Base-by-base conservation (phyloP, 441 rosid species). In the Sinapis alba region DNA sequence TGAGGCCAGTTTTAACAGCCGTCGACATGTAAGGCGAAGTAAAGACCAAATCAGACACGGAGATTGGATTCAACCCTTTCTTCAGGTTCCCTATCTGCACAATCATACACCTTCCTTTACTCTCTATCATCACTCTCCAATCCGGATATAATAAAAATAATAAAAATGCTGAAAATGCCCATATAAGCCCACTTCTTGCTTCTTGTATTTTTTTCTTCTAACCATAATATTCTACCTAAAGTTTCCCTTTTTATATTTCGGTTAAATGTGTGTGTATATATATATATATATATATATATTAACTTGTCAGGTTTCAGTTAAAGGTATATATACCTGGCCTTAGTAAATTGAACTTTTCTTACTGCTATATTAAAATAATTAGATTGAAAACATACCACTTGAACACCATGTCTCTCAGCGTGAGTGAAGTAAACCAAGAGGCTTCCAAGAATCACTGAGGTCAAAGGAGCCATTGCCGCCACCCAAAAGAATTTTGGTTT, bases 391-490 rank as follows among this genome's bases (percentile, higher is more conserved):
- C 62, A 51, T 71, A 93, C 98, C 96, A 91, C 99, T 87, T 88
- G 88, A 73, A 93, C 94, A 13, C 96, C 99, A 78, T 90, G 98
- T 58, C 62, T 88, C 80, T 95, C 97, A 26, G 98, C 97, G 28
- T 91, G 95, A 36, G 95, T 83, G 77, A 95, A 66, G 71, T 86
- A 91, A 71, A 89, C 97, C 18, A 95, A 87, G 11, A 93, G 72
- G 76, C 97, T 95, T 68, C 95, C 99, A 67, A 95, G 76, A 36
- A 93, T 72, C 27, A 95, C 95, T 1, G 97, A 87, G 12, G 97
- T 89, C 83, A 95, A 78, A 28, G 99, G 99, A 32, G 98, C 96
- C 93, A 93, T 86, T 68, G 99, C 99, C 32, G 94, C 84, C 75
- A 91, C 79, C 99, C 99, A 95, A 19, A 95, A 95, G 81, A 87